Percentiles rank a stretch among this genome's conserved stretches.
These are phyloP conservation scores for Trichoderma guizhouense DNA, from an alignment of 2,329 filamentous ascomycete genomes.

Conservation along the genomic window DNA sequence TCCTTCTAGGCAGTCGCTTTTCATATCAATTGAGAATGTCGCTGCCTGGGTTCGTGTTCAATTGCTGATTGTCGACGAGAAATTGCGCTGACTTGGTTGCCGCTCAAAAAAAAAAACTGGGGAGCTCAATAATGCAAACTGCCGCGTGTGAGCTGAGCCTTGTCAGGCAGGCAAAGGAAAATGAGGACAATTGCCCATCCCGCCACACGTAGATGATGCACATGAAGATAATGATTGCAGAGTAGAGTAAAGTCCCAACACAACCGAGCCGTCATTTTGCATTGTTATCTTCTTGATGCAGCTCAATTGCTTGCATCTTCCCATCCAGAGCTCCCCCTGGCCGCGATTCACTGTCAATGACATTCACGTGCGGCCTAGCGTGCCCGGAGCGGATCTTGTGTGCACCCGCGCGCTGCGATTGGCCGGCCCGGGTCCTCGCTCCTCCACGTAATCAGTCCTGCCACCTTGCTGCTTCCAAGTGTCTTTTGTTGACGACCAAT, in stretches of 20 bases:
- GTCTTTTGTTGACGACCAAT: neutral
- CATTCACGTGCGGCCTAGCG: slow-evolving; percentile 16
- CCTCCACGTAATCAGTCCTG: slow-evolving; percentile 19
- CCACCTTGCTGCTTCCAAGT: neutral
- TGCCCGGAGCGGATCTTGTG: slow-evolving; percentile 24
- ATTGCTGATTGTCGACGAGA: neutral
- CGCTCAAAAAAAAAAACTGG: neutral
- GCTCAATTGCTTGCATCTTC: neutral
- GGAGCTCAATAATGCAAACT: neutral
- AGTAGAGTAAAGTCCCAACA: neutral
- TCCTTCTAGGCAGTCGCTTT: neutral
- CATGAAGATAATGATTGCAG: fast-evolving
- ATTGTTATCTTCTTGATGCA: neutral
- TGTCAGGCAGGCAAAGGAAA: neutral
- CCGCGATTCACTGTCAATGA: neutral
- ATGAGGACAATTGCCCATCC: neutral
- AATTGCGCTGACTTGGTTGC: neutral
- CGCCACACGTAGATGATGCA: neutral
- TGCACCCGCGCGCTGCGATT: slow-evolving; percentile 21
- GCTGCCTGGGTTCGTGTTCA: neutral
- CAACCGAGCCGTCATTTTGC: fast-evolving
- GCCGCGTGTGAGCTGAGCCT: neutral
- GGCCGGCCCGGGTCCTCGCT: slow-evolving; percentile 13
- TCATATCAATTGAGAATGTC: neutral
- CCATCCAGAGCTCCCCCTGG: neutral